These are phyloP conservation scores for Cynanchum wilfordii DNA, from an alignment of 257 asterid genomes.

Conservation along the genomic window DNA sequence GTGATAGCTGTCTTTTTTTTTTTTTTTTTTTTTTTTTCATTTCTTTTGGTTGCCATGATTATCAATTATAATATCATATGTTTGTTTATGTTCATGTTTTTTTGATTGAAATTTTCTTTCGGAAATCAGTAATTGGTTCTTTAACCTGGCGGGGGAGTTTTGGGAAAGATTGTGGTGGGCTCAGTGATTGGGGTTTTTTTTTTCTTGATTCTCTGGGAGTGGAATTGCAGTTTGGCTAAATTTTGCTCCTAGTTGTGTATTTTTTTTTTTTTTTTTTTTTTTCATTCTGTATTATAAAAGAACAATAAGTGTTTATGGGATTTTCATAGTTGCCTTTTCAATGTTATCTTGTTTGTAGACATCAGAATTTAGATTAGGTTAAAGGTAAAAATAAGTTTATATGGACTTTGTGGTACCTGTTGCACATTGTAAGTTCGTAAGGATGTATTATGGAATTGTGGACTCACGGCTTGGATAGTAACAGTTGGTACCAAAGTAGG, in stretches of 20 bases:
- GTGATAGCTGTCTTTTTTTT: background rate
- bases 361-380: background rate
- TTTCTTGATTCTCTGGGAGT: background rate
- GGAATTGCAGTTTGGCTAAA: background rate
- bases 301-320: background rate
- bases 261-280: background rate
- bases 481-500: too few relatives aligned
- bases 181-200: background rate
- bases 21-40: background rate
- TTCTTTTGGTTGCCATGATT: background rate
- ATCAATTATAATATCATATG: background rate
- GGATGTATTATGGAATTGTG: too few relatives aligned
- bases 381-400: background rate
- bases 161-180: background rate
- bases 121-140: background rate
- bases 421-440: too few relatives aligned
- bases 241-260: background rate
- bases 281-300: background rate
- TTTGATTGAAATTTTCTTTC: background rate
- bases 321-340: background rate
- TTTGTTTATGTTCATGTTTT: background rate
- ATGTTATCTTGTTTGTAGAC: background rate
- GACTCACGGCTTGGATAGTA: too few relatives aligned
- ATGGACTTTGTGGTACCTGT: background rate
- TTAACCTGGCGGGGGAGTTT: background rate